A percentile compares a stretch with the other conserved stretches of the same genome.
These are phyloP conservation scores for Taxillus chinensis DNA, from an alignment of 164 flowering plant genomes.

Conservation along the genomic window DNA sequence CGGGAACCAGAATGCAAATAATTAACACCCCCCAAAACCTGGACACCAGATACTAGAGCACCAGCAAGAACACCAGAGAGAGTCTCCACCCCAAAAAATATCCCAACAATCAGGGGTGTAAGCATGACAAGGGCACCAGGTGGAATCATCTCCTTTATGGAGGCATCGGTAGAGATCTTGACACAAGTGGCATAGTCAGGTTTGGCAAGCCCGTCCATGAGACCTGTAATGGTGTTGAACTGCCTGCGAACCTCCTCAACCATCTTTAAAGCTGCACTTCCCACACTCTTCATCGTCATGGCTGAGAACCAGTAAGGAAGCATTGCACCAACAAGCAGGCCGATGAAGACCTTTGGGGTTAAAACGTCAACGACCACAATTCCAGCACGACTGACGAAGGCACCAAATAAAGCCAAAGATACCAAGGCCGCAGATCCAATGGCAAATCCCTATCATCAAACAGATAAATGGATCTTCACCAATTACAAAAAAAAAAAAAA, in stretches of 20 bases:
- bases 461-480: background rate
- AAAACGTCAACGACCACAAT: slow-evolving; percentile 56
- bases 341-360: slow-evolving; percentile 71
- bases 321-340: slow-evolving; percentile 80
- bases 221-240: slow-evolving; percentile 75
- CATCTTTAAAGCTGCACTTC: slow-evolving; percentile 85
- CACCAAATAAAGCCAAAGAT: slow-evolving; percentile 75
- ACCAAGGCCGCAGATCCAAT: slow-evolving; percentile 86
- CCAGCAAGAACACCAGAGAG: slow-evolving; percentile 83
- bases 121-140: slow-evolving; percentile 88
- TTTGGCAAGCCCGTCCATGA: slow-evolving; percentile 70
- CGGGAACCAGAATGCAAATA: no score
- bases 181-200: slow-evolving; percentile 86
- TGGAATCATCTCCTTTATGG: slow-evolving; percentile 79
- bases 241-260: slow-evolving; percentile 89
- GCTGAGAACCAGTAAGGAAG: slow-evolving; percentile 90
- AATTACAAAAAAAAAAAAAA: no score
- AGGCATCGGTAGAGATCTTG: slow-evolving; percentile 80
- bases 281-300: slow-evolving; percentile 84
- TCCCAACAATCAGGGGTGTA: slow-evolving; percentile 78
- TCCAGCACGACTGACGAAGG: slow-evolving; percentile 65
- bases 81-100: slow-evolving; percentile 69
- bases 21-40: slow-evolving; percentile 20
- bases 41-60: slow-evolving; percentile 68
- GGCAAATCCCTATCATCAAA: slow-evolving; percentile 55